Conservation (phyloP, 176 grass and related monocot species). For the Poa annua region DNA sequence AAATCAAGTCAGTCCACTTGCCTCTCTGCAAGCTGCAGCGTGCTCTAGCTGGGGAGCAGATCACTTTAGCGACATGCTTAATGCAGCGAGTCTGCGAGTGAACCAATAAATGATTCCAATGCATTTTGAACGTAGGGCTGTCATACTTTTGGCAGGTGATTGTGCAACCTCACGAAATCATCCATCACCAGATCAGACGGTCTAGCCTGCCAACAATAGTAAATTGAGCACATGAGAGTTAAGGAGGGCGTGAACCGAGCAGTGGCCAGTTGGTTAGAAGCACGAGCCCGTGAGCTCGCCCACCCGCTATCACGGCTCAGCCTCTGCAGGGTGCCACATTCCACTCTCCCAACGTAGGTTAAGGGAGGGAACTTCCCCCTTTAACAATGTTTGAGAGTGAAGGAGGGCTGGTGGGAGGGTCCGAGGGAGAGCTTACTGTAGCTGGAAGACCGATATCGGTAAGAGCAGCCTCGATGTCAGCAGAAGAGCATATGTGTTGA, state of each 20-base stretch:
- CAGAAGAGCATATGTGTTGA: slow-evolving; percentile 67
- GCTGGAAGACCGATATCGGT: slow-evolving; percentile 62
- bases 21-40: slow-evolving; percentile 21
- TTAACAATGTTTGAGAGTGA: neutral
- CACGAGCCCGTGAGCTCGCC: too few species aligned
- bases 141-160: slow-evolving; percentile 60
- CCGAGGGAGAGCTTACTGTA: slow-evolving; percentile 55
- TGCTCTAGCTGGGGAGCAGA: neutral
- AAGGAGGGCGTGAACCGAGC: neutral
- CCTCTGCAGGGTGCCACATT: too few species aligned
- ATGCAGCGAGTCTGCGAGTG: neutral
- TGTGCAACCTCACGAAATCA: slow-evolving; percentile 93
- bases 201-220: slow-evolving; percentile 69
- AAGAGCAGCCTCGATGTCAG: slow-evolving; percentile 74
- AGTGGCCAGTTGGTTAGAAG: too few species aligned
- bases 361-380: too few species aligned
- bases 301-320: too few species aligned
- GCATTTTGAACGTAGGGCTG: neutral
- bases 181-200: slow-evolving; percentile 73
- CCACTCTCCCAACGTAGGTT: too few species aligned
- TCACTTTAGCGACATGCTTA: slow-evolving; percentile 18
- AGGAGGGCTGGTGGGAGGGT: neutral
- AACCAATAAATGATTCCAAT: slow-evolving; percentile 12
- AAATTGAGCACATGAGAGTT: neutral
- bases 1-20: neutral